Evolutionary conservation across 2,329 filamentous ascomycete species (phyloP).

Genomic region (Claviceps spartinae): DNA sequence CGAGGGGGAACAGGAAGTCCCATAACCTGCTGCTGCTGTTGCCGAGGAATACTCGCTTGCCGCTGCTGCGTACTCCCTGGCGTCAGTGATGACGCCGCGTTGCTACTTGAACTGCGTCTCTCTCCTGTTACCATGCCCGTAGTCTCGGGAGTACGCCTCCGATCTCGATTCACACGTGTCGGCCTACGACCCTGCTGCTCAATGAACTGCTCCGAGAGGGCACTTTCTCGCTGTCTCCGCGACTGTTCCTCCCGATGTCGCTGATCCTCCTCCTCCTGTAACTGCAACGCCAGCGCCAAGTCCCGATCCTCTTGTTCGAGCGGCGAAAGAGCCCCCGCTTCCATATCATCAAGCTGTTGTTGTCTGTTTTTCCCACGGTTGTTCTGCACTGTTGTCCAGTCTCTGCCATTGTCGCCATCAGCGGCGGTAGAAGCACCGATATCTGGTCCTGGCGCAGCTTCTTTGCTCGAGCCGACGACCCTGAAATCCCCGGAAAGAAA

Average conservation of each 20-base stretch:
- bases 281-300: conserved; percentile 74
- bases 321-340: conserved; percentile 24
- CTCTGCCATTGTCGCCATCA: conserved; percentile 20
- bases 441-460: conserved; percentile 7
- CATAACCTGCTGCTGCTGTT: conserved; percentile 18
- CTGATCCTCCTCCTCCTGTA: conserved; percentile 90
- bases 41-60: conserved; percentile 2
- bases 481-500: conserved; percentile 87
- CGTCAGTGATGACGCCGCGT: conserved; percentile 1
- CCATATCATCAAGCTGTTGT: conserved; percentile 10
- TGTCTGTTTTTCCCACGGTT: conserved; percentile 16
- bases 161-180: conserved; percentile 12
- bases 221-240: conserved; percentile 50
- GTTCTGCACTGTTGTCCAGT: conserved; percentile 42
- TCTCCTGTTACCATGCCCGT: background rate
- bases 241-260: conserved; percentile 53
- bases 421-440: conserved; percentile 7
- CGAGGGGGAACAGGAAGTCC: conserved; percentile 28
- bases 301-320: conserved; percentile 71
- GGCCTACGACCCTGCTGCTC: conserved; percentile 42
- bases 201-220: conserved; percentile 57
- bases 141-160: conserved; percentile 3
- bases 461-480: conserved; percentile 48
- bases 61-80: background rate
- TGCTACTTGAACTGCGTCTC: conserved; percentile 14